phyloP scores from a whole-genome alignment of 164 flowering plant genomes.

The Berberis thunbergii region DNA sequence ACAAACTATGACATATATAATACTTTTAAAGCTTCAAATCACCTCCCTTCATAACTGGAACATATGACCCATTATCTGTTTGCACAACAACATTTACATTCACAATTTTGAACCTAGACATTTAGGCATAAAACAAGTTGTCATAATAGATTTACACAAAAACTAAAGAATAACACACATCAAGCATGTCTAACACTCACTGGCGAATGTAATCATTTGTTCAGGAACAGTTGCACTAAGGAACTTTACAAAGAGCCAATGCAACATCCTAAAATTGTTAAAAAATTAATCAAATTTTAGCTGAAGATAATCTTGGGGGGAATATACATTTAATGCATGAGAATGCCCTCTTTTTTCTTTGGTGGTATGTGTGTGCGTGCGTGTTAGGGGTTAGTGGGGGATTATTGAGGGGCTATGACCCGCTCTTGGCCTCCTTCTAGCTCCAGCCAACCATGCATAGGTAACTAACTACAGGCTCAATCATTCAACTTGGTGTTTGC shows the following conservation, averaged over 20 bases:
- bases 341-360: too few species aligned
- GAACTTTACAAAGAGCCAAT: constrained; percentile 88
- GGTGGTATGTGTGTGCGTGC: too few species aligned
- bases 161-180: neutral
- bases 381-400: too few species aligned
- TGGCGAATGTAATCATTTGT: constrained; percentile 86
- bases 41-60: constrained; percentile 77
- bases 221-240: constrained; percentile 95
- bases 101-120: constrained; percentile 65
- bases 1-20: neutral
- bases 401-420: too few species aligned
- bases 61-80: constrained; percentile 88
- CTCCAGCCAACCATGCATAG: neutral
- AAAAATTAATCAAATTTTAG: neutral
- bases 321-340: neutral
- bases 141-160: neutral
- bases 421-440: neutral
- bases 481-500: neutral
- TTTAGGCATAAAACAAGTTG: neutral
- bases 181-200: constrained; percentile 35
- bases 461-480: too few species aligned
- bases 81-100: constrained; percentile 91
- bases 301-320: neutral
- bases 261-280: constrained; percentile 68
- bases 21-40: neutral